Conservation (phyloP, 768 basidiomycete species). For the Termitomyces sp. region DNA sequence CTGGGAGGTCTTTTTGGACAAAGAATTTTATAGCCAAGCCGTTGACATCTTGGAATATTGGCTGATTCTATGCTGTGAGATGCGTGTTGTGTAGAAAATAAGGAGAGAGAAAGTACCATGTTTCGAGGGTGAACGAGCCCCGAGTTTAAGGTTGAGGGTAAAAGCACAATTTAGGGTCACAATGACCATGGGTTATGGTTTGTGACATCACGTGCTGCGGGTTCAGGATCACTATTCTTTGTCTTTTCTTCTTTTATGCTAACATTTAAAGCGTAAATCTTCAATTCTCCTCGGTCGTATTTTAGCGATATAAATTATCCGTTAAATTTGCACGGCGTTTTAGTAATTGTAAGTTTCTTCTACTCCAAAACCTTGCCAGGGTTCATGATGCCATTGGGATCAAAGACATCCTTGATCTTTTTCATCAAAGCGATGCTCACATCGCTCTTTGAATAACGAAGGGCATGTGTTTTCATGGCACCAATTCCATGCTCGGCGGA, state of each 20-base stretch:
- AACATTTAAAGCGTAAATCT: no score
- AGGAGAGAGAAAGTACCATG: constrained; percentile 13
- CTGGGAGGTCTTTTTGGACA: constrained; percentile 73
- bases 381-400: constrained; percentile 90
- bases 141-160: constrained; percentile 54
- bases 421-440: constrained; percentile 87
- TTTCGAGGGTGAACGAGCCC: constrained; percentile 25
- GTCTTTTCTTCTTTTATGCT: no score
- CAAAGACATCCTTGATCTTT: constrained; percentile 84
- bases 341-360: not conserved
- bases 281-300: no score
- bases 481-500: constrained; percentile 98
- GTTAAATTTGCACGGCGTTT: not conserved
- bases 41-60: constrained; percentile 68
- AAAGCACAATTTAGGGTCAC: constrained; percentile 31
- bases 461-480: constrained; percentile 89
- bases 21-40: constrained; percentile 79
- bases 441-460: constrained; percentile 81
- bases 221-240: no score
- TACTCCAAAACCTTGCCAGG: constrained; percentile 77
- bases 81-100: no score
- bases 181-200: constrained; percentile 33
- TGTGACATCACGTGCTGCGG: constrained; percentile 18
- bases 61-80: constrained; percentile 31
- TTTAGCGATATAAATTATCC: not conserved